Conservation (phyloP, 805 yeast species). For the Candida incommunis region DNA sequence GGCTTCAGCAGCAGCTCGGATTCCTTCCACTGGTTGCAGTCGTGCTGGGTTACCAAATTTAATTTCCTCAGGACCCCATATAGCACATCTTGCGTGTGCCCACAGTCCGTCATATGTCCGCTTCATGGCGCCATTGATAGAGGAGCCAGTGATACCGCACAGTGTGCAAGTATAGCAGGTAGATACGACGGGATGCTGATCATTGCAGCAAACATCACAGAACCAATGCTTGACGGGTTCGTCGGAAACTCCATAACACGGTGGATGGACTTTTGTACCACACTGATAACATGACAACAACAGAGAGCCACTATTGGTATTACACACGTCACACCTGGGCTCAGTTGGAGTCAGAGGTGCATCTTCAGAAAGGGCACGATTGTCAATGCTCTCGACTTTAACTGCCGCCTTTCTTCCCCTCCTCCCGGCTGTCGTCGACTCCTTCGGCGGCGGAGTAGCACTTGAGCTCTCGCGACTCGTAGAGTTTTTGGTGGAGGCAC, state of each 20-base stretch:
- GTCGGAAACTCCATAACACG: background rate
- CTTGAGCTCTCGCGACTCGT: no score
- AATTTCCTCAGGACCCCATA: background rate
- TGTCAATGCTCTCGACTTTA: no score
- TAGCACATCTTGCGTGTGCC: background rate
- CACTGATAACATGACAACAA: background rate
- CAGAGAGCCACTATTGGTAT: background rate
- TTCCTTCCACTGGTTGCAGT: background rate
- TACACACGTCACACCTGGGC: background rate
- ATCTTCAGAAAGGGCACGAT: no score
- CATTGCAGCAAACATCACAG: conserved; percentile 1
- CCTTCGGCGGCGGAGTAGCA: no score
- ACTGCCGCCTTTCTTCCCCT: no score
- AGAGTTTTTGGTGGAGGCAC: no score
- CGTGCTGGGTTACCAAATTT: background rate
- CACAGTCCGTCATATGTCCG: background rate
- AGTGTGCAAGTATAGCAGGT: background rate
- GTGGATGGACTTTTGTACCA: background rate
- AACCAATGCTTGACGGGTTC: background rate
- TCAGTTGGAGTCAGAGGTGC: background rate
- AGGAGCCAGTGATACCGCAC: background rate
- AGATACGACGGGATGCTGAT: background rate
- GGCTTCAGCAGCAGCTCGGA: background rate
- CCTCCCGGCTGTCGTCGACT: no score
- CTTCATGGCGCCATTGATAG: background rate